These are phyloP conservation scores for Cornus suecica DNA, from an alignment of 148 eudicot genomes.

Conservation along the genomic window DNA sequence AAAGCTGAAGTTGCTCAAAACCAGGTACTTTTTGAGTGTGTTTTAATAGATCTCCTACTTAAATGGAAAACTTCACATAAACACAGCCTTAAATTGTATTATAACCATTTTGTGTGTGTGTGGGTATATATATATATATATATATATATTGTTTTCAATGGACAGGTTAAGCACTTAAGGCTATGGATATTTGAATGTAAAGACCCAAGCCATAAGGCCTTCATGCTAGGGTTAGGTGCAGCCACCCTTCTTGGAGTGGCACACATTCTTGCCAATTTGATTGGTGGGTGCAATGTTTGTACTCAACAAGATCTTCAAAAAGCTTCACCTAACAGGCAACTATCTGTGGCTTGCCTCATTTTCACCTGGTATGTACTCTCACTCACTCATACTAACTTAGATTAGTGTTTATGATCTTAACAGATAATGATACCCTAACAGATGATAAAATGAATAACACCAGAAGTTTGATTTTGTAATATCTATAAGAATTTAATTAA, in stretches of 20 bases:
- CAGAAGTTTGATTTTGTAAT: too few species aligned
- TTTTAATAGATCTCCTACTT: neutral
- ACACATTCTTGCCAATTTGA: slow-evolving; percentile 55
- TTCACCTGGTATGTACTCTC: slow-evolving; percentile 48
- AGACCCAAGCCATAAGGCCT: slow-evolving; percentile 76
- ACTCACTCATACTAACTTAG: too few species aligned
- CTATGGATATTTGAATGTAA: slow-evolving; percentile 85
- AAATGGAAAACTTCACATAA: neutral
- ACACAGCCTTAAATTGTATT: neutral
- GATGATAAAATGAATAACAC: too few species aligned
- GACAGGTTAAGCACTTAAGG: slow-evolving; percentile 68
- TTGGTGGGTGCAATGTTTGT: slow-evolving; percentile 63
- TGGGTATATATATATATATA: neutral
- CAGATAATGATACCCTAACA: too few species aligned
- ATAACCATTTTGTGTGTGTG: too few species aligned
- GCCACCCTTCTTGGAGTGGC: slow-evolving; percentile 51
- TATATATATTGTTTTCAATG: neutral
- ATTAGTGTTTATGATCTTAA: too few species aligned
- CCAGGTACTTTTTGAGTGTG: slow-evolving; percentile 37
- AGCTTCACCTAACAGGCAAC: slow-evolving; percentile 48
- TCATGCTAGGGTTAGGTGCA: slow-evolving; percentile 59
- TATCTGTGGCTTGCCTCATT: slow-evolving; percentile 59
- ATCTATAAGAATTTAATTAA: too few species aligned
- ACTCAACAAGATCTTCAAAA: slow-evolving; percentile 42
- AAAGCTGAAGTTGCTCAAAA: slow-evolving; percentile 80